Evolutionary conservation across 768 basidiomycete genomes (phyloP), one percentile per base, ranked within the genome.

Genomic region (Lentinula edodes): DNA sequence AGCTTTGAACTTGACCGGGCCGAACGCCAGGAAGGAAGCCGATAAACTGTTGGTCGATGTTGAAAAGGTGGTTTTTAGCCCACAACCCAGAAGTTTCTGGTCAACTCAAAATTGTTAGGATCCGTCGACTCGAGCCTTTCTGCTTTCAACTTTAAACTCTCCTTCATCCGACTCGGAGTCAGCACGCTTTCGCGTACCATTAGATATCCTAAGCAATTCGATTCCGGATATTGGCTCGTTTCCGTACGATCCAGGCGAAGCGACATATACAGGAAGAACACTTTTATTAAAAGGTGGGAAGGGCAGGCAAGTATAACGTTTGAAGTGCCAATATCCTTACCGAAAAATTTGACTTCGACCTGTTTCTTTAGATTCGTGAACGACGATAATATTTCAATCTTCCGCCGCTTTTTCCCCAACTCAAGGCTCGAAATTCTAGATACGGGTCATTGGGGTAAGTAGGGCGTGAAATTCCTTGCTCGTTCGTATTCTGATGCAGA

Each of bases 361-460:
- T 32, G 20, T 18, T 35, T n/a, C 16, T 13, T 34, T 60, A 89
- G 89, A 58, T 93, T 89, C 72, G 85, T 95, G 69, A 94, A 93
- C 65, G 73, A 79, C 28, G 78, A 83, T 58, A 93, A 94, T 68
- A 72, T 86, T 5, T 82, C 84, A 0, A 64, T 82, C 5, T 81
- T 87, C 39, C 69, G 82, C 62, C 68, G 78, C 32, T 92, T 91
- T 72, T 97, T 96, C 75, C 93, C 94, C 0, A 74, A 80, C 39
- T 81, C 84, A 77, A 69, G 66, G 9, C 66, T 95, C 6, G 82
- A 86, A 67, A 78, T 73, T 28, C 72, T 96, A 35, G 87, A 93
- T 61, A 77, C 93, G 0, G 86, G 88, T 0, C 95, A 98, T 72
- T 98, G 95, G 95, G 89, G 91, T 92, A 69, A 65, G 85, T 72